A percentile compares a stretch with the other conserved stretches of the same genome.
These are phyloP conservation scores for Fusarium multiceps DNA, from an alignment of 2,329 filamentous ascomycete genomes.

Conservation along the genomic window DNA sequence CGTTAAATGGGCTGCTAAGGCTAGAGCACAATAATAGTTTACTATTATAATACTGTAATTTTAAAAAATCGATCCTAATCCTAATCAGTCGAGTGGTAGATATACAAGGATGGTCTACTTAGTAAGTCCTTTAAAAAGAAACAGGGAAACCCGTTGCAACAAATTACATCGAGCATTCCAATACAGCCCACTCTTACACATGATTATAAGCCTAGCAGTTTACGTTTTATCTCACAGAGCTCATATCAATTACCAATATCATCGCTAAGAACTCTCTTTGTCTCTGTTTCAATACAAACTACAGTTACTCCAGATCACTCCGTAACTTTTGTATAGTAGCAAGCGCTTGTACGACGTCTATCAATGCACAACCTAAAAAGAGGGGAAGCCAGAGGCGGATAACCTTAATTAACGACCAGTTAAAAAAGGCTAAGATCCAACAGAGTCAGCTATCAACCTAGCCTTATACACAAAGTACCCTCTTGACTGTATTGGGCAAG, in stretches of 20 bases:
- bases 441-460: too few species aligned
- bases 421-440: too few species aligned
- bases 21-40: not conserved
- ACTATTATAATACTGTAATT: not conserved
- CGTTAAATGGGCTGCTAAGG: not conserved
- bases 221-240: not conserved
- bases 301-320: not conserved
- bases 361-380: not conserved
- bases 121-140: not conserved
- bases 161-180: not conserved
- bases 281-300: not conserved
- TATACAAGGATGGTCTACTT: not conserved
- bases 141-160: not conserved
- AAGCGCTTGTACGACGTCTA: not conserved
- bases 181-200: not conserved
- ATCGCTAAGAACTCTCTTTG: not conserved
- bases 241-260: not conserved
- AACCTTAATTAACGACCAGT: too few species aligned
- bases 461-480: too few species aligned
- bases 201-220: not conserved
- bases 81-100: not conserved
- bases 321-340: not conserved
- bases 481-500: too few species aligned
- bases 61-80: not conserved
- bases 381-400: too few species aligned